Evolutionary conservation across 305 asterid species (phyloP).

Genomic region (Ilex paraguariensis): DNA sequence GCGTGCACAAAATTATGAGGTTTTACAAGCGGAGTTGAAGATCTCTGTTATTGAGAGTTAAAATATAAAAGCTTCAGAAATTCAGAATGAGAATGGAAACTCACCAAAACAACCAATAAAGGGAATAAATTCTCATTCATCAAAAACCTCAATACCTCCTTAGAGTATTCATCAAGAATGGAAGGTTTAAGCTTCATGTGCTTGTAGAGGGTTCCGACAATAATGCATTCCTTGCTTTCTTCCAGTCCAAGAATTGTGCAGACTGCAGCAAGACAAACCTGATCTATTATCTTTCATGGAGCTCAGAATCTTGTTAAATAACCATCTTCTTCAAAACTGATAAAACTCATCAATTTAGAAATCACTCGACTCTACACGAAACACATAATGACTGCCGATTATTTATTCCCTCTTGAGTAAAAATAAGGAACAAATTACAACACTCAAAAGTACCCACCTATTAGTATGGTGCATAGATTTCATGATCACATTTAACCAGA

Average conservation of each 20-base stretch:
- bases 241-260: conserved; percentile 85
- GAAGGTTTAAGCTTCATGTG: conserved; percentile 95
- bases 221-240: conserved; percentile 72
- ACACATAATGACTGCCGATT: neutral
- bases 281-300: conserved; percentile 10
- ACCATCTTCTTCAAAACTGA: neutral
- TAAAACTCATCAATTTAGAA: too few relatives aligned
- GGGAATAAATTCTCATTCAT: neutral
- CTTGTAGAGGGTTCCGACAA: conserved; percentile 90
- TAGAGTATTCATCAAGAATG: conserved; percentile 88
- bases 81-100: conserved; percentile 4
- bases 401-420: neutral
- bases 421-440: neutral
- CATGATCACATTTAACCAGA: too few relatives aligned
- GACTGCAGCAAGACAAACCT: conserved; percentile 43
- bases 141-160: conserved; percentile 53
- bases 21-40: conserved; percentile 59
- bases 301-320: conserved; percentile 6
- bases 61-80: conserved; percentile 13
- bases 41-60: conserved; percentile 50
- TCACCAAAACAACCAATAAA: conserved; percentile 5
- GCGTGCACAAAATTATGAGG: conserved; percentile 70
- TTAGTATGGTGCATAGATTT: neutral
- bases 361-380: neutral
- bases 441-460: neutral